Conservation (phyloP, 352 stramenopile genomes). For the Phytopythium boreale region DNA sequence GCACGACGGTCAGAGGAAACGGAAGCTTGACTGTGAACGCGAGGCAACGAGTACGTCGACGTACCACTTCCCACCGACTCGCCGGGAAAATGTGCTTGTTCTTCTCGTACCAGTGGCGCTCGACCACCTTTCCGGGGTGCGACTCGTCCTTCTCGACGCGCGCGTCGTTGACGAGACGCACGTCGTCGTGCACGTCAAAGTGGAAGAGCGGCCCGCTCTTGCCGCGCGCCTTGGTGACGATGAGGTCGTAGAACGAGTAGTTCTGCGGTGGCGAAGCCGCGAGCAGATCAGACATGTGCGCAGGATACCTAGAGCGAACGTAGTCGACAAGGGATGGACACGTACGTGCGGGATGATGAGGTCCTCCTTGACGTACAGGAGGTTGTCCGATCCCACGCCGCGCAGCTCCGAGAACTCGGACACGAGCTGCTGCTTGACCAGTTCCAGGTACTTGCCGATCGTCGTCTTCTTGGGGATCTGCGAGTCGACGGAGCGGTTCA, state of each 20-base stretch:
- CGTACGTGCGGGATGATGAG: conserved; percentile 96
- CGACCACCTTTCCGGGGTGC: conserved; percentile 97
- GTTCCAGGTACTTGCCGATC: conserved; percentile 86
- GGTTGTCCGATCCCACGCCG: conserved; percentile 88
- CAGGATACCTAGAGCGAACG: neutral
- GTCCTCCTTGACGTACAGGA: conserved; percentile 99
- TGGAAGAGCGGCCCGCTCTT: conserved; percentile 98
- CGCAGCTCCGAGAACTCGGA: conserved; percentile 93
- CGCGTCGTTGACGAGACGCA: conserved; percentile 90
- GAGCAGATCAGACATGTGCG: neutral
- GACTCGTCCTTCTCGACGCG: conserved; percentile 97
- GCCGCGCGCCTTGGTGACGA: conserved; percentile 95
- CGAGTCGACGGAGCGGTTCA: neutral
- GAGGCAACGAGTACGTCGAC: conserved; percentile 7
- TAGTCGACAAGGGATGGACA: neutral
- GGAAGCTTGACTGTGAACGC: no score
- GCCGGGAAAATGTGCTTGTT: conserved; percentile 99
- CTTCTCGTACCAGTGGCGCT: conserved; percentile 97
- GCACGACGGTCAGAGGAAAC: neutral
- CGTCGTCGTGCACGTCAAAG: conserved; percentile 96
- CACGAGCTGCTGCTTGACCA: conserved; percentile 87
- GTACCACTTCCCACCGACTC: conserved; percentile 95
- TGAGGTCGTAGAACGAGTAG: conserved; percentile 99
- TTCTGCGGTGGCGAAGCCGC: conserved; percentile 44
- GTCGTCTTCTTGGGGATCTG: conserved; percentile 91